These are phyloP conservation scores for Hypoxylon sp. DNA, from an alignment of 2,329 filamentous ascomycete species.

Conservation along the genomic window DNA sequence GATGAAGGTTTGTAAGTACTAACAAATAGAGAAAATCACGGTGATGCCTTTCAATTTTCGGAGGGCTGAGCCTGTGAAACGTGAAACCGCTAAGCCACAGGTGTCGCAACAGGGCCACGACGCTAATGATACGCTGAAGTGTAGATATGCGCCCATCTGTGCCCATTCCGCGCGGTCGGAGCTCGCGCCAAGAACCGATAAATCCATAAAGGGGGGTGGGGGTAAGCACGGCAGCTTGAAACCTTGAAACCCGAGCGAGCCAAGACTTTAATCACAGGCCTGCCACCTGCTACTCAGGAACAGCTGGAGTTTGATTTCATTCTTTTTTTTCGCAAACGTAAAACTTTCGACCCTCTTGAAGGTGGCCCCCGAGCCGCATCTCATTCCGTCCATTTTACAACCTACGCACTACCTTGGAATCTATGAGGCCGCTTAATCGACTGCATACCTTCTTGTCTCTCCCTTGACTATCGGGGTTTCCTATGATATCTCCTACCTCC, in stretches of 20 bases:
- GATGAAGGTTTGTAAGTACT: not conserved
- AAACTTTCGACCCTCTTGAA: slow-evolving; percentile 34
- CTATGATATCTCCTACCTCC: slow-evolving; percentile 9
- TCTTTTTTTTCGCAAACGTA: slow-evolving; percentile 20
- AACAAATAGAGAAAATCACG: slow-evolving; percentile 8
- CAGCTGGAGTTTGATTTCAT: slow-evolving; percentile 8
- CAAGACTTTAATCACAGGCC: slow-evolving; percentile 40
- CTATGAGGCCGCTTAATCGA: slow-evolving; percentile 15
- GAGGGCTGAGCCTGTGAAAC: slow-evolving; percentile 34
- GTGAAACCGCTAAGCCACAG: slow-evolving; percentile 37
- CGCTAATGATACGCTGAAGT: slow-evolving; percentile 28
- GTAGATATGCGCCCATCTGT: slow-evolving; percentile 34
- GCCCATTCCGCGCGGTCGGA: slow-evolving; percentile 33
- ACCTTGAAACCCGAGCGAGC: slow-evolving; percentile 30
- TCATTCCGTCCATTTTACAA: slow-evolving; percentile 11
- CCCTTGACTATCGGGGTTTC: slow-evolving; percentile 5
- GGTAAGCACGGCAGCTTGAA: slow-evolving; percentile 19
- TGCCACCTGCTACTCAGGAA: slow-evolving; percentile 16
- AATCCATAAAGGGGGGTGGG: slow-evolving; percentile 40
- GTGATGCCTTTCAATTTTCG: slow-evolving; percentile 4
- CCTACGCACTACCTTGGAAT: slow-evolving; percentile 21
- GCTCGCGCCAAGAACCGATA: slow-evolving; percentile 33
- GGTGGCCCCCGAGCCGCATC: slow-evolving; percentile 33
- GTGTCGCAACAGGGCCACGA: slow-evolving; percentile 35
- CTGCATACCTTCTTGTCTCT: slow-evolving; percentile 25